phyloP scores from a whole-genome alignment of 495 filamentous ascomycete genomes.

The Acidiella bohemica region DNA sequence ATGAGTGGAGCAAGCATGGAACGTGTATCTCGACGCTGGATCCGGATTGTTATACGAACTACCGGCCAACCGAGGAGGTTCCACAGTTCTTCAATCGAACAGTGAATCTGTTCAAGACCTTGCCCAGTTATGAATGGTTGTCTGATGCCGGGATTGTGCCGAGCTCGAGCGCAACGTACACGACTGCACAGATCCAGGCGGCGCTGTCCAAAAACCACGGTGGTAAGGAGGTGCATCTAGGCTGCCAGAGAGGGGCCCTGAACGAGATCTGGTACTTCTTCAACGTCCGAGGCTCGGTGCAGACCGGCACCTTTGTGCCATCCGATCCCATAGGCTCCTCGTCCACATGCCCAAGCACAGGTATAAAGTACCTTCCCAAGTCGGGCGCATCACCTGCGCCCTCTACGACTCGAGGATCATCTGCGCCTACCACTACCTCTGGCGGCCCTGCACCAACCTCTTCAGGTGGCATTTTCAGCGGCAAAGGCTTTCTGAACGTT shows the following conservation, averaged over 20 bases:
- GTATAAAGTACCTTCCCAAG: constrained; percentile 60
- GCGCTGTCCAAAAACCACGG: constrained; percentile 47
- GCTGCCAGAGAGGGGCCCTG: constrained; percentile 46
- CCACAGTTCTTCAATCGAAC: constrained; percentile 50
- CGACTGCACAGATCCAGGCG: constrained; percentile 44
- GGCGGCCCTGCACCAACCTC: constrained; percentile 4
- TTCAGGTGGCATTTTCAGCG: constrained; percentile 30
- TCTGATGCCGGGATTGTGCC: constrained; percentile 51
- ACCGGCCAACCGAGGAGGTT: constrained; percentile 44
- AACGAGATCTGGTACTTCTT: constrained; percentile 81
- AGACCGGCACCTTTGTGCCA: constrained; percentile 61
- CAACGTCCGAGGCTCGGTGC: constrained; percentile 63
- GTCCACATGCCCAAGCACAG: constrained; percentile 46
- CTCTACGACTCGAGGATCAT: no score
- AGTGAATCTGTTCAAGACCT: constrained; percentile 46
- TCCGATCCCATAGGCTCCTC: constrained; percentile 46
- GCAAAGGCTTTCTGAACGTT: constrained; percentile 48
- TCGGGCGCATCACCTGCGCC: constrained; percentile 7
- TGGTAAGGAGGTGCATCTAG: constrained; percentile 53
- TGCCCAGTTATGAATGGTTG: constrained; percentile 44
- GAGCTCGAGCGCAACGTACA: constrained; percentile 46
- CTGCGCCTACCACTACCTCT: constrained; percentile 13
- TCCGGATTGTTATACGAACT: constrained; percentile 56
- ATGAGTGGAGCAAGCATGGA: constrained; percentile 78
- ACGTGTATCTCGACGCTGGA: constrained; percentile 60